Evolutionary conservation across 2,329 filamentous ascomycete species (phyloP).

Genomic region (Apiospora phragmitis): DNA sequence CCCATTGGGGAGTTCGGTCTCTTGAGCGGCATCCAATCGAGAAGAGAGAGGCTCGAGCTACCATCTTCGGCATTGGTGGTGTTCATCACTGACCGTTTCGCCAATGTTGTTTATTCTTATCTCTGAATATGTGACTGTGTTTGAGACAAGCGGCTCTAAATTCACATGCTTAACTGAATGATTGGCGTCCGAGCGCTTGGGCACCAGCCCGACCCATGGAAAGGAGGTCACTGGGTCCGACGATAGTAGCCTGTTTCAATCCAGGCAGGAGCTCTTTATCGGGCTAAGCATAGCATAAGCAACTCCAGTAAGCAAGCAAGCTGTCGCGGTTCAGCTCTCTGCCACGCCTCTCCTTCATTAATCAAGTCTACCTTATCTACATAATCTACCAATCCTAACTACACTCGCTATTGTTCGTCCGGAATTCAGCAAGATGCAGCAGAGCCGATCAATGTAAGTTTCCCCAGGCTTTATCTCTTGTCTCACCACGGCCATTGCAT

Average conservation of each 20-base stretch:
- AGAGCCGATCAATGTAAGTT: neutral
- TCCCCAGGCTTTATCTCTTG: neutral
- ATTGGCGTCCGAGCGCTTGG: neutral
- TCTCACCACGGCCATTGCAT: constrained; percentile 4
- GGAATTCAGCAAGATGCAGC: neutral
- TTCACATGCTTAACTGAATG: neutral
- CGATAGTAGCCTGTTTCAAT: neutral
- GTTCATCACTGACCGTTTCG: neutral
- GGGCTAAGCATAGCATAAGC: neutral
- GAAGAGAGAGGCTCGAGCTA: neutral
- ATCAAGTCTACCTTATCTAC: neutral
- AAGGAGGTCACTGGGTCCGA: neutral
- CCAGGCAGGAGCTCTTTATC: neutral
- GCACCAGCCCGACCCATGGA: neutral
- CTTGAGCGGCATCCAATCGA: neutral
- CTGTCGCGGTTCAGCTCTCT: neutral
- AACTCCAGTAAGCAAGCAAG: neutral
- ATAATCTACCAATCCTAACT: neutral
- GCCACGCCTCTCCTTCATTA: neutral
- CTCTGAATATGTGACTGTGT: neutral
- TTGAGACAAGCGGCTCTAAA: neutral
- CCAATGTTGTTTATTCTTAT: neutral
- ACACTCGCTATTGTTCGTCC: neutral
- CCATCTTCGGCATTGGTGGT: neutral
- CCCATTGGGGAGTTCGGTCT: neutral